Base-by-base conservation (phyloP, 192 early-diverging fungal species). In the Pilaira anomala region DNA sequence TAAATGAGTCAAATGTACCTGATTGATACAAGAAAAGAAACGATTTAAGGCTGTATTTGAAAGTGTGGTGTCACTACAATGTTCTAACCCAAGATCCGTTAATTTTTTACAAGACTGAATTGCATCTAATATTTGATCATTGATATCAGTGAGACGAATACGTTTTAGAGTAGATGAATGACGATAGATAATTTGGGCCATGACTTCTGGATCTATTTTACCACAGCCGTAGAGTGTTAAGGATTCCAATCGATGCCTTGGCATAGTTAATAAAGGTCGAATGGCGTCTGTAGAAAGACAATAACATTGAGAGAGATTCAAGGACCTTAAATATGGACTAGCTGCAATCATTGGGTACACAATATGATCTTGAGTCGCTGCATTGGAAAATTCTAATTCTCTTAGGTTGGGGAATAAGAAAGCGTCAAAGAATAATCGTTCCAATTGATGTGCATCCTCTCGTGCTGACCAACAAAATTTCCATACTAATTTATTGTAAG, bases 281-380 rank as follows among this genome's bases (percentile, higher is more conserved):
- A 72, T 72, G 21, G 70, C 70, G 21, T 72, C 60, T 4, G 70
- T 66, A 9, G 70, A 66, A 19, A 72, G 44, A 30, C 63, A 58
- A 18, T 72, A 72, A 22, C 70, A 72, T 36, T 66, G 70, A 24
- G 70, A 72, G 12, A 72, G 26, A 36, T 72, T 65, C 3, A 72
- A 39, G 21, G 65, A 66, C 11, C 65, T 48, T 56, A 72, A 54
- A 40, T 58, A 36, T 19, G 51, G 59, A 36, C 59, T 66, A 2
- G 48, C 30, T 8, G 50, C 33, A 21, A 72, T 62, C 21, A 72
- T 66, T 2, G 39, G 42, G 18, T 16, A 40, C 2, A 72, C 53
- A 14, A 65, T 62, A 3, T 24, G 21, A 57, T 66, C 64, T 48
- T 72, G 70, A 26, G 70, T 64, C 3, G 59, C 70, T 16, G 64